phyloP scores from a whole-genome alignment of 2,329 filamentous ascomycete genomes.

The Lecanosticta acicola region DNA sequence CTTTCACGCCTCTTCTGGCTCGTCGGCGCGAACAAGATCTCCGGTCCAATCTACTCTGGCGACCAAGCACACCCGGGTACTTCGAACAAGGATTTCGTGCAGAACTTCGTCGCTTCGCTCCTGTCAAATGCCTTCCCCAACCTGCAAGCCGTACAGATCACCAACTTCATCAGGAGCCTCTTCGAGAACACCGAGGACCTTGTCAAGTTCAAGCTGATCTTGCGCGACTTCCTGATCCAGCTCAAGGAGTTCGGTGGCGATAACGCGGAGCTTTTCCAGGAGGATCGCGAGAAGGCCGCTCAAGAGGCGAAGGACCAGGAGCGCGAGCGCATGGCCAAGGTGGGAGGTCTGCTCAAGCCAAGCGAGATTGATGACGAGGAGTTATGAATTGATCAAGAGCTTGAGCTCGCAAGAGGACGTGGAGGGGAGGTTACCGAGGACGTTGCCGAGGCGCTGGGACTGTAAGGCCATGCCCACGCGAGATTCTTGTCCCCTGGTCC shows the following conservation, averaged over 20 bases:
- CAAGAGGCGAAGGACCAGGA: conserved; percentile 81
- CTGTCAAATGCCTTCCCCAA: conserved; percentile 90
- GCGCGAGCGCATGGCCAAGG: conserved; percentile 86
- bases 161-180: conserved; percentile 80
- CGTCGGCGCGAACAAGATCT: conserved; percentile 82
- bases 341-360: conserved; percentile 91
- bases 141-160: conserved; percentile 74
- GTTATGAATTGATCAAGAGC: conserved; percentile 66
- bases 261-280: conserved; percentile 86
- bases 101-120: conserved; percentile 77
- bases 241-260: conserved; percentile 95
- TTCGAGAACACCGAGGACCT: conserved; percentile 85
- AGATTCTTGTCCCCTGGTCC: too few relatives aligned
- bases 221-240: conserved; percentile 95
- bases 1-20: conserved; percentile 95
- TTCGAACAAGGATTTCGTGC: conserved; percentile 83
- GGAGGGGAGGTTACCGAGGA: conserved; percentile 5
- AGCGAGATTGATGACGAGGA: conserved; percentile 84
- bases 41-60: conserved; percentile 79
- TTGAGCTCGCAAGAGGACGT: conserved; percentile 19
- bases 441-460: conserved; percentile 6
- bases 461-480: conserved; percentile 1
- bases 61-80: conserved; percentile 81
- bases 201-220: conserved; percentile 88
- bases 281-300: conserved; percentile 90